Base-by-base conservation (phyloP, 192 early-diverging fungal species). In the Podila horticola region DNA sequence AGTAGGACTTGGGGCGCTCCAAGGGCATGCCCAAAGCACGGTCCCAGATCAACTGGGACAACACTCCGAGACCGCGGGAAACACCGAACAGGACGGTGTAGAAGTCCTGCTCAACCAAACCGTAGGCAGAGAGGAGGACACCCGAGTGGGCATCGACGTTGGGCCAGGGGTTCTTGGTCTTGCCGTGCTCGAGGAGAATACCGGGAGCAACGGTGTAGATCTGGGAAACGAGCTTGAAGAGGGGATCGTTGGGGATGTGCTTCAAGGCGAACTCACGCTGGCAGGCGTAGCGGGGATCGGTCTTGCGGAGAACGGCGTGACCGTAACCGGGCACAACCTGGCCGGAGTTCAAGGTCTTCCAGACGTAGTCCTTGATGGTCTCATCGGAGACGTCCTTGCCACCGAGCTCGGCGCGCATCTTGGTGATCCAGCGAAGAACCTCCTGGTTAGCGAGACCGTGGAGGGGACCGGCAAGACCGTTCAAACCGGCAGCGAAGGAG, bases 141-240 rank as follows among this genome's bases (percentile, higher is more conserved):
- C 95, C 96, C 74, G 92, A 94, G 93, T 99, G 96, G 59, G 95
- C 96, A 81, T 97, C 96, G 31, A 97, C 96, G 85, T 97, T 97
- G 86, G 98, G 98, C 95, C 95, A 99, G 72, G 98, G 98, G 94
- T 99, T 99, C 94, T 97, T 98, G 91, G 96, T 98, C 93, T 98
- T 99, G 75, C 98, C 98, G 88, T 99, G 98, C 90, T 99, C 96
- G 69, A 93, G 96, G 55, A 97, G 86, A 59, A 97, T 94, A 62
- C 92, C 94, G n/a, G 97, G 97, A 20, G 93, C 95, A 64, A 99
- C 95, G 90, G 96, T 97, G 94, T 98, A 99, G 71, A 99, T 83
- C 74, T 97, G 91, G 86, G 93, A 93, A 82, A 98, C 96, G 50
- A 97, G 90, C 90, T 97, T 95, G 93, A 99, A 98, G 83, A 98